A percentile compares a stretch with the other conserved stretches of the same genome.
phyloP scores from a whole-genome alignment of 768 basidiomycete species.

The Boletales sp. region DNA sequence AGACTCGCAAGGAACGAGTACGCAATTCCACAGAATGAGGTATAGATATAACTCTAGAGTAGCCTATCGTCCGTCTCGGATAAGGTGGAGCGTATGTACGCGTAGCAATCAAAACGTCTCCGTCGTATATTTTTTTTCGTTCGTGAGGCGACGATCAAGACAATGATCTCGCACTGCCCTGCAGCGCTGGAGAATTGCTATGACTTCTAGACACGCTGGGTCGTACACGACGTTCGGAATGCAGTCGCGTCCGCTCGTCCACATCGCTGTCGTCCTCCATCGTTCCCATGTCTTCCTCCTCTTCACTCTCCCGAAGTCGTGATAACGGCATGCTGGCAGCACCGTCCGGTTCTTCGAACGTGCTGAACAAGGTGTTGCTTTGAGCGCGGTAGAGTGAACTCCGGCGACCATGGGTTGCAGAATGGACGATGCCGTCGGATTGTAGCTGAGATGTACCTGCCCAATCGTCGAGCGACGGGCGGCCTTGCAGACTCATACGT shows the following conservation, averaged over 20 bases:
- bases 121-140: background rate
- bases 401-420: conserved; percentile 57
- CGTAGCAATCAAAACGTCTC: background rate
- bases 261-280: conserved; percentile 42
- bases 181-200: conserved; percentile 48
- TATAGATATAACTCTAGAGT: conserved; percentile 27
- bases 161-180: conserved; percentile 21
- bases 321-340: conserved; percentile 48
- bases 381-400: conserved; percentile 65
- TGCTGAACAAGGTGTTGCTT: conserved; percentile 64
- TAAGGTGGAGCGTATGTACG: conserved; percentile 10
- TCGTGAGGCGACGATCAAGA: conserved; percentile 5
- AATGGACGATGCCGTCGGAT: conserved; percentile 21
- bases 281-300: conserved; percentile 39
- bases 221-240: conserved; percentile 24
- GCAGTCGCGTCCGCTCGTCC: conserved; percentile 40
- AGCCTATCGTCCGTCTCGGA: conserved; percentile 21
- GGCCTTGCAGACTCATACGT: conserved; percentile 74
- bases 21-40: conserved; percentile 13
- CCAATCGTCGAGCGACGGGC: conserved; percentile 81
- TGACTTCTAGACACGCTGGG: conserved; percentile 47
- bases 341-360: conserved; percentile 55
- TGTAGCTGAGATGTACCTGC: conserved; percentile 33
- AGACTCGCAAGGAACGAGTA: conserved; percentile 2
- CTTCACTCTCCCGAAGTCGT: conserved; percentile 64